A percentile compares a stretch with the other conserved stretches of the same genome.
phyloP scores from a whole-genome alignment of 140 eudicot species.

The Anethum foeniculum region DNA sequence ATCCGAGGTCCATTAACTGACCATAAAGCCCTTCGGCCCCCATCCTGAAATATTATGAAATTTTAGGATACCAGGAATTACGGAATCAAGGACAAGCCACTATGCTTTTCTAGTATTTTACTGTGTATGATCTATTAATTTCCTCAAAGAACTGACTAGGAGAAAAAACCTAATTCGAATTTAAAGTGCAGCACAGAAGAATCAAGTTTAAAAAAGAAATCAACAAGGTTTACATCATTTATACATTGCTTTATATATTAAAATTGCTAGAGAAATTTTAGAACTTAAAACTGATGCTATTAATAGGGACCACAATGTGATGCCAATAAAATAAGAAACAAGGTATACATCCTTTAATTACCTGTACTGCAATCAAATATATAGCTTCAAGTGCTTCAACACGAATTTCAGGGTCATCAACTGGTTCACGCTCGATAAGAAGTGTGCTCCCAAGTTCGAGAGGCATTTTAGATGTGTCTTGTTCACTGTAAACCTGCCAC shows the following conservation, averaged over 20 bases:
- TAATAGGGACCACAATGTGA: not conserved
- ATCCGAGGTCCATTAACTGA: constrained; percentile 88
- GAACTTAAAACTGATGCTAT: not conserved
- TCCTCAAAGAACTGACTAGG: not conserved
- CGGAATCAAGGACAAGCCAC: not conserved
- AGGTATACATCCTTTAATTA: constrained; percentile 11
- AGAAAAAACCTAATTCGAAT: not conserved
- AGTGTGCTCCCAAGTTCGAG: constrained; percentile 85
- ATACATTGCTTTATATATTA: not conserved
- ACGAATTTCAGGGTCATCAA: constrained; percentile 77
- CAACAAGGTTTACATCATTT: not conserved
- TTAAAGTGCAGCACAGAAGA: not conserved
- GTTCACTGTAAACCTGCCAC: constrained; percentile 61
- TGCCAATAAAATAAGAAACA: not conserved
- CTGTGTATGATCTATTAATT: not conserved
- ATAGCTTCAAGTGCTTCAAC: constrained; percentile 78
- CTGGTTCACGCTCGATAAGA: constrained; percentile 80
- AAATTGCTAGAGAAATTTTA: not conserved
- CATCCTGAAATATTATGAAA: constrained; percentile 40
- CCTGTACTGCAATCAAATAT: constrained; percentile 73
- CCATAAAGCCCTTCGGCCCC: constrained; percentile 95
- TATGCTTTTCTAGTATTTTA: not conserved
- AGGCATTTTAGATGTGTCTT: constrained; percentile 94
- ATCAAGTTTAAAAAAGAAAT: not conserved
- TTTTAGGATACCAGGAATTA: not conserved